Base-by-base conservation (phyloP, 2,329 filamentous ascomycete species). In the Pseudogymnoascus sp. region DNA sequence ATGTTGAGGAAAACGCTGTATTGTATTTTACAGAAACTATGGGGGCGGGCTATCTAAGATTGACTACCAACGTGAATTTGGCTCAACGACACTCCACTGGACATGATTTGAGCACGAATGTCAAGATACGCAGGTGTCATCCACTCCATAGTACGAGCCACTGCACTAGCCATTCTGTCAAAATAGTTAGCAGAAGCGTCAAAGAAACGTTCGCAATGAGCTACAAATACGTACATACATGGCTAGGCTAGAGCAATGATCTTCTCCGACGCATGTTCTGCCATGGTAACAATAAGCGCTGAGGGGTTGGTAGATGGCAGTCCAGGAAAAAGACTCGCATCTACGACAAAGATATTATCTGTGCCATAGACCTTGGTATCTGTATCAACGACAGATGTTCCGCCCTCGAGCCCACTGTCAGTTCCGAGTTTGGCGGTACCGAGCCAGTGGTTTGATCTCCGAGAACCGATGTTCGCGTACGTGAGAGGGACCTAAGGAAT, bases 301-400 rank as follows among this genome's bases (percentile, higher is more conserved):
- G 84, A 83, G 1, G 88, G 88, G 74, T 91, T 91, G 17, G 86
- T 84, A 0, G 85, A 86, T 2, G 86, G 80, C 67, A 89, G 83
- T 66, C 88, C 87, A 0, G 88, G 87, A 76, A 89, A 88, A 69
- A 90, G 86, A 65, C 82, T 83, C 0, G 83, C 87, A 69, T 90
- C 87, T 3, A 89, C 84, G 13, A 89, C 82, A 69, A 86, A 88
- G 46, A 88, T 76, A 74, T 89, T 88, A 68, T 88, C 84, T 0
- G 83, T 88, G 42, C 86, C 86, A 69, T 84, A 88, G 7, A 89
- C 84, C 74, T 82, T 83, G 63, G 84, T 82, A 73, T 88, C 77
- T 10, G 78, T 72, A 68, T 88, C 86, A 1, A 88, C 86, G 2
- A 89, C 86, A 1, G 83, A 77, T 5, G 77, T 80, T 15, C 85